These are phyloP conservation scores for Endotrypanum monterogeii DNA, from an alignment of 208 protist genomes.

Conservation along the genomic window DNA sequence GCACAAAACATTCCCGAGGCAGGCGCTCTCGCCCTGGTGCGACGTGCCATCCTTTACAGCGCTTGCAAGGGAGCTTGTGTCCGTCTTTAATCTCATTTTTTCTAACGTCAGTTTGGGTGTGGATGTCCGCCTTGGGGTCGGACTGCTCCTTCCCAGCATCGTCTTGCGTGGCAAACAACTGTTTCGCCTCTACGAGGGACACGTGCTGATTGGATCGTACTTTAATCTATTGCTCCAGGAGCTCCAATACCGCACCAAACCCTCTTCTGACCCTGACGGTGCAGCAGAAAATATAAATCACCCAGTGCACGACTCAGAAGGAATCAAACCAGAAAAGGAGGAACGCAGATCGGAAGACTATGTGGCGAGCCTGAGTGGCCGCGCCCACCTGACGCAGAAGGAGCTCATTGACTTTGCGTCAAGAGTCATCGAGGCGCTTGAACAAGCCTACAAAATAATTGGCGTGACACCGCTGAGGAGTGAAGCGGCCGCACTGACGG, in stretches of 20 bases:
- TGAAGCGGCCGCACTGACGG: slow-evolving; percentile 59
- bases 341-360: background rate
- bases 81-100: slow-evolving; percentile 40
- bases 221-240: slow-evolving; percentile 36
- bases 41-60: slow-evolving; percentile 56
- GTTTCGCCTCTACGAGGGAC: slow-evolving; percentile 65
- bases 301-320: too few species aligned
- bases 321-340: background rate
- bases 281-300: background rate
- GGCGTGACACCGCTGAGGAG: slow-evolving; percentile 49
- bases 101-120: slow-evolving; percentile 33
- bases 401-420: slow-evolving; percentile 43
- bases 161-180: slow-evolving; percentile 44
- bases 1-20: background rate
- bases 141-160: slow-evolving; percentile 45
- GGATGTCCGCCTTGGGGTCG: slow-evolving; percentile 46
- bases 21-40: slow-evolving; percentile 35
- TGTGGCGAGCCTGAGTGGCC: slow-evolving; percentile 2
- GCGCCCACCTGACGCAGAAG: slow-evolving; percentile 26
- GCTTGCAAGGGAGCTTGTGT: slow-evolving; percentile 42
- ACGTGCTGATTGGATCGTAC: slow-evolving; percentile 53
- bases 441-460: slow-evolving; percentile 59
- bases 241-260: slow-evolving; percentile 26
- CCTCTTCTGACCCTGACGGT: background rate
- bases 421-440: slow-evolving; percentile 41